Evolutionary conservation across 2,329 filamentous ascomycete species (phyloP).

Genomic region (Colletotrichum sp.): DNA sequence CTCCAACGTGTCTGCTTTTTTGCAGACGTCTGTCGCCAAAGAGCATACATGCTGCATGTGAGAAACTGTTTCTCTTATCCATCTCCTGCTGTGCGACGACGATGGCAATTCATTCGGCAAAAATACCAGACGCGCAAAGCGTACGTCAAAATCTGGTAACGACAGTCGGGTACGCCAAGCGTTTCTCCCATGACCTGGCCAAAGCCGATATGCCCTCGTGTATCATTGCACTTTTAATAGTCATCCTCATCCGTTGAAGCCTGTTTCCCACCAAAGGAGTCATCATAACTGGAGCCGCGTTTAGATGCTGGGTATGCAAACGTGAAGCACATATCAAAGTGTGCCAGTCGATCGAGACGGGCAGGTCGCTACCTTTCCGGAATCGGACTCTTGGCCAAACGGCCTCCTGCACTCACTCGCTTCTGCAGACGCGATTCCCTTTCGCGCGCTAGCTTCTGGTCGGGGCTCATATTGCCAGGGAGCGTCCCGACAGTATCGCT

Average conservation of each 20-base stretch:
- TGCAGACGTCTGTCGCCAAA: neutral
- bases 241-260: neutral
- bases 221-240: neutral
- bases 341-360: constrained; percentile 23
- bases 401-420: constrained; percentile 77
- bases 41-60: neutral
- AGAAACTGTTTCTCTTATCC: neutral
- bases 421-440: constrained; percentile 77
- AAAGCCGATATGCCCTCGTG: neutral
- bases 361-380: constrained; percentile 61
- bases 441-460: constrained; percentile 63
- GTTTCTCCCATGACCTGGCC: neutral
- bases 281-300: neutral
- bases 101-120: neutral
- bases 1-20: neutral
- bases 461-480: constrained; percentile 48
- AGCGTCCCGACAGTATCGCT: constrained; percentile 67
- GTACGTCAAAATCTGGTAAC: neutral
- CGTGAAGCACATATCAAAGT: constrained; percentile 12
- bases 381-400: constrained; percentile 70
- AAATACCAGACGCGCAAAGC: neutral
- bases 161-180: constrained; percentile 10
- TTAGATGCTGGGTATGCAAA: constrained; percentile 3
- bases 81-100: neutral
- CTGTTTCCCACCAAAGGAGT: neutral